Evolutionary conservation across 495 filamentous ascomycete species (phyloP).

Genomic region (Xylaria cubensis): DNA sequence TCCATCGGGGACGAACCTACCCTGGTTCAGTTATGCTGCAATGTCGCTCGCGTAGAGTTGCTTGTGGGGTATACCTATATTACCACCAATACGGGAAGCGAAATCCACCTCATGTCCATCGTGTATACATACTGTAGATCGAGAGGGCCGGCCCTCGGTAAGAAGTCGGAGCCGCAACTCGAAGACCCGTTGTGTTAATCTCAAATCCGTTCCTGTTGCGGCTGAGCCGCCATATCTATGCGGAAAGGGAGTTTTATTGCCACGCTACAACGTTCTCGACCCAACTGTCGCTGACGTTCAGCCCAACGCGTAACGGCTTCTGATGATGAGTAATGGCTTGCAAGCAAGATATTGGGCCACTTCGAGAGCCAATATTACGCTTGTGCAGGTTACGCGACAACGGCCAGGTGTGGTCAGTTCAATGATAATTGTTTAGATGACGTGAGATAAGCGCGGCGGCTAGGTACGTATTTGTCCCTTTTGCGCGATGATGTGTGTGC

Average conservation of each 20-base stretch:
- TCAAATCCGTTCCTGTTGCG: background rate
- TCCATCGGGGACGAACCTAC: background rate
- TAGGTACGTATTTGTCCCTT: background rate
- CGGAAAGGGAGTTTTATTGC: background rate
- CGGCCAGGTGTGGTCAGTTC: background rate
- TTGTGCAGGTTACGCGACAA: background rate
- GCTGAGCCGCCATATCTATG: background rate
- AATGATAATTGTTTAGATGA: background rate
- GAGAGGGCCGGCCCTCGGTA: background rate
- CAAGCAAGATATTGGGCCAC: conserved; percentile 11
- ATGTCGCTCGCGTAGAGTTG: background rate
- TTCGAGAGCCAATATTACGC: background rate
- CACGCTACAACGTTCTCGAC: background rate
- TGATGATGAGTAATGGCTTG: background rate
- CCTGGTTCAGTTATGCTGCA: background rate
- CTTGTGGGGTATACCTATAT: background rate
- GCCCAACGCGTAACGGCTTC: background rate
- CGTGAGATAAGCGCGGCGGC: conserved; percentile 1
- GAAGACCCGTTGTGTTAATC: background rate
- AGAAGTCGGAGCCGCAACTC: background rate
- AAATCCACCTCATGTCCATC: conserved; percentile 5
- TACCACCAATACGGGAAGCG: conserved; percentile 5
- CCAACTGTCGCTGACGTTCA: background rate
- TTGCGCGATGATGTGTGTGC: background rate
- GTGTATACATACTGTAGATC: background rate